These are phyloP conservation scores for Entomortierella chlamydospora DNA, from an alignment of 192 early-diverging fungal genomes.

Conservation along the genomic window DNA sequence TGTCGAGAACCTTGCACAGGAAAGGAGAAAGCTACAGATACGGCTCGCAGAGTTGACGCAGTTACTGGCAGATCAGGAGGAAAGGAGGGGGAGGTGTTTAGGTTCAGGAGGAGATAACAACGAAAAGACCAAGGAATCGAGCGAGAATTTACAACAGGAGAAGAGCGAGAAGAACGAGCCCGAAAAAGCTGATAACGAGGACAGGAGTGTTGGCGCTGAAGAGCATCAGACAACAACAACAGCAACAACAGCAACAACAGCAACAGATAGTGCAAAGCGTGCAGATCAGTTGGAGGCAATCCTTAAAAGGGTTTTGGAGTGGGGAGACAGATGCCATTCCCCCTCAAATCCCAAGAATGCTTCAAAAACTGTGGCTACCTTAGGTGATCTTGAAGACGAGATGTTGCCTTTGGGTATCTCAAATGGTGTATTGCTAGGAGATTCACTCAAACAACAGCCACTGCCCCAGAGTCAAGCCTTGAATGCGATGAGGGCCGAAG, in stretches of 20 bases:
- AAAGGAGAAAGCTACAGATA: slow-evolving; percentile 33
- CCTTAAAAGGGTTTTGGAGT: slow-evolving; percentile 16
- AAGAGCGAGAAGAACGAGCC: no score
- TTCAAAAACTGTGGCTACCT: not conserved
- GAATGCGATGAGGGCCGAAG: slow-evolving; percentile 7
- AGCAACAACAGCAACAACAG: not conserved
- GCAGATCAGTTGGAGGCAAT: not conserved
- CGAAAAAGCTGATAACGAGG: no score
- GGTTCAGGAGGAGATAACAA: not conserved
- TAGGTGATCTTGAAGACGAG: not conserved
- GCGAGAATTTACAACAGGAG: no score
- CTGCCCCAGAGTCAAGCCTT: not conserved
- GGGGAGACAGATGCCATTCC: not conserved
- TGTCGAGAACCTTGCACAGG: slow-evolving; percentile 33
- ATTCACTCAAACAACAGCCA: not conserved
- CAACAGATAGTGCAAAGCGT: not conserved
- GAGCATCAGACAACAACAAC: not conserved
- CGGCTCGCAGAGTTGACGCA: slow-evolving; percentile 21
- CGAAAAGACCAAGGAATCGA: not conserved
- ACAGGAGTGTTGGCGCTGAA: no score
- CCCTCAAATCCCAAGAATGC: not conserved
- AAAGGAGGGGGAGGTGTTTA: not conserved
- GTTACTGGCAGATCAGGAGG: slow-evolving; percentile 3
- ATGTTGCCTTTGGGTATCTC: slow-evolving; percentile 23
- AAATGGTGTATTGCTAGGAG: not conserved